Evolutionary conservation across 805 yeast species (phyloP).

Genomic region (Candida caryicola): DNA sequence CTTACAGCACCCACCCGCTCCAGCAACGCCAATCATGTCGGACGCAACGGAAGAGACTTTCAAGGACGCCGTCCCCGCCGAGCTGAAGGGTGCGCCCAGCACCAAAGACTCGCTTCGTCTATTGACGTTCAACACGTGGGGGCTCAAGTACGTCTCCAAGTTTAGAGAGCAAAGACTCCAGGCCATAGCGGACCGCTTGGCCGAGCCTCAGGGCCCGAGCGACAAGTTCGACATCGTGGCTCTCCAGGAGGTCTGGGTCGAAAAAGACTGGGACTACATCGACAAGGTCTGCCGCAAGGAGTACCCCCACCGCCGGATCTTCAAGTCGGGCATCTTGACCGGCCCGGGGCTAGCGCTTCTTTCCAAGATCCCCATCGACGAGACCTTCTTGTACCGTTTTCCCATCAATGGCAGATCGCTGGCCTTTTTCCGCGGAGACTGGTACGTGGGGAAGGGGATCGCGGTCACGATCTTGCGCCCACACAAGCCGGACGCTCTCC

Average conservation of each 20-base stretch:
- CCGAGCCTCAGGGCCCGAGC: slow-evolving; percentile 28
- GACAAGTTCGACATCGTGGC: slow-evolving; percentile 77
- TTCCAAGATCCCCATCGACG: slow-evolving; percentile 78
- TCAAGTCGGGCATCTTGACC: slow-evolving; percentile 77
- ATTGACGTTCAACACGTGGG: slow-evolving; percentile 83
- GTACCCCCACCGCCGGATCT: slow-evolving; percentile 67
- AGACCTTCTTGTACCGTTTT: slow-evolving; percentile 76
- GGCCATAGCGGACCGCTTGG: slow-evolving; percentile 71
- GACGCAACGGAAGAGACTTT: too few species aligned
- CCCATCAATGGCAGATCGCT: slow-evolving; percentile 93
- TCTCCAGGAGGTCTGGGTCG: slow-evolving; percentile 92
- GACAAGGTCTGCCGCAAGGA: slow-evolving; percentile 38
- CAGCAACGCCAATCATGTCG: too few species aligned
- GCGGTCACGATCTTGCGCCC: slow-evolving; percentile 67
- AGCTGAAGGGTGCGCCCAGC: too few species aligned
- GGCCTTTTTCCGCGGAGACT: slow-evolving; percentile 92
- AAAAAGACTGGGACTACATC: slow-evolving; percentile 75
- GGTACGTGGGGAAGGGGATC: slow-evolving; percentile 92
- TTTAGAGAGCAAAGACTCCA: slow-evolving; percentile 57
- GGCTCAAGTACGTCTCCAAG: slow-evolving; percentile 81
- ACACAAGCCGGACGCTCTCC: slow-evolving; percentile 42
- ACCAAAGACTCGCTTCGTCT: slow-evolving; percentile 23
- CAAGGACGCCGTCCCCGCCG: too few species aligned
- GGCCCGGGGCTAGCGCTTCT: slow-evolving; percentile 92
- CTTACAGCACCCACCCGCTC: too few species aligned